Conservation (phyloP, 208 protist genomes). For the Trypanosoma rangeli region DNA sequence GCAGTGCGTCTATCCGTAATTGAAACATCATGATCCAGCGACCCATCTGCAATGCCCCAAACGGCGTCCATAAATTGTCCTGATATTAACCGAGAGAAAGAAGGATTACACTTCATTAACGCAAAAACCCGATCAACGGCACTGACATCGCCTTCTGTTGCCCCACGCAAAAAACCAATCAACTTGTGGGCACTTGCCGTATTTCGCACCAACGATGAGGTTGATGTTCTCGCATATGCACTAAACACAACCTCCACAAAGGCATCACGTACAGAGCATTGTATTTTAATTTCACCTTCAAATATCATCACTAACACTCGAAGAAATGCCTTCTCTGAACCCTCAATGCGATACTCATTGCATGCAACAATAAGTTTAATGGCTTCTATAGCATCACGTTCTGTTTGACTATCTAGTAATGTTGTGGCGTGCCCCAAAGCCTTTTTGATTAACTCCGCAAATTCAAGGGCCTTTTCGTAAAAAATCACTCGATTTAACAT, state of each 20-base stretch:
- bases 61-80: conserved; percentile 82
- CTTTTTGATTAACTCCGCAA: conserved; percentile 66
- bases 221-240: conserved; percentile 57
- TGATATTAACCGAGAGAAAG: conserved; percentile 57
- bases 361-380: conserved; percentile 86
- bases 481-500: conserved; percentile 72
- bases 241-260: conserved; percentile 86
- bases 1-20: conserved; percentile 71
- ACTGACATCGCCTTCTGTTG: conserved; percentile 85
- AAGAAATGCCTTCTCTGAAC: conserved; percentile 57
- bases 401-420: conserved; percentile 83
- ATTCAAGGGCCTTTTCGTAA: conserved; percentile 72
- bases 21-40: conserved; percentile 51
- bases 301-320: conserved; percentile 88
- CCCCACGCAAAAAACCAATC: conserved; percentile 58
- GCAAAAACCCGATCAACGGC: conserved; percentile 83
- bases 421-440: conserved; percentile 60
- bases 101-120: conserved; percentile 61
- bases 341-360: conserved; percentile 77
- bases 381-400: conserved; percentile 84
- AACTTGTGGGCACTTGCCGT: conserved; percentile 79
- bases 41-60: conserved; percentile 83
- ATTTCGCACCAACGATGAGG: conserved; percentile 52
- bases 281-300: conserved; percentile 86
- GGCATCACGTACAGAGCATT: conserved; percentile 86